These are phyloP conservation scores for Phytophthora brassicae DNA, from an alignment of 352 stramenopile species.

Conservation along the genomic window DNA sequence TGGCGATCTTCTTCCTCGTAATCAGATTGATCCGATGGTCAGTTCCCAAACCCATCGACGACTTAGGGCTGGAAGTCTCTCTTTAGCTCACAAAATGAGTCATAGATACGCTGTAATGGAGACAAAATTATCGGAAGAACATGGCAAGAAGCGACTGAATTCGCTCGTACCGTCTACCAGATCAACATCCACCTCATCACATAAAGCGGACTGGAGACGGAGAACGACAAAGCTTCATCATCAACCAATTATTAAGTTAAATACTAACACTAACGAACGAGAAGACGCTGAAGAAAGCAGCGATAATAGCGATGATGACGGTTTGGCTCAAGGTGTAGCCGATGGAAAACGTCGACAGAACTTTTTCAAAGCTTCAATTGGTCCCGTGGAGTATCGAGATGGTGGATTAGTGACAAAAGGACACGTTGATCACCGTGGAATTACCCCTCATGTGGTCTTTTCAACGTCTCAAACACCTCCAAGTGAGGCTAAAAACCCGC, in stretches of 20 bases:
- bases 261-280: constrained; percentile 16
- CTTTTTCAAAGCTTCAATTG: constrained; percentile 29
- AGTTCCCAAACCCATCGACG: constrained; percentile 5
- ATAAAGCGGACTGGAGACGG: constrained; percentile 11
- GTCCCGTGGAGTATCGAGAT: constrained; percentile 46
- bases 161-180: constrained; percentile 9
- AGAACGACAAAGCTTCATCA: constrained; percentile 3
- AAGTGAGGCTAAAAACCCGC: constrained; percentile 49
- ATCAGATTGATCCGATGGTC: constrained; percentile 1
- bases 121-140: not conserved
- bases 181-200: constrained; percentile 11
- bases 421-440: constrained; percentile 51
- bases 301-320: constrained; percentile 17
- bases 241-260: constrained; percentile 11
- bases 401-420: constrained; percentile 46
- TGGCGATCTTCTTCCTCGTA: constrained; percentile 6
- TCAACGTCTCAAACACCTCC: constrained; percentile 51
- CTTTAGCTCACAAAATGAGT: constrained; percentile 4
- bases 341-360: constrained; percentile 25
- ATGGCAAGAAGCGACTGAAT: constrained; percentile 8
- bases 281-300: constrained; percentile 16
- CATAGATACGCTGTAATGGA: constrained; percentile 17
- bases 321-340: constrained; percentile 3
- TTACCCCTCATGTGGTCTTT: constrained; percentile 71
- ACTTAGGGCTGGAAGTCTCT: not conserved